Evolutionary conservation across 106 monocot genomes (phyloP), one percentile per base, ranked within the genome.

Genomic region (Dendrobium chrysotoxum): DNA sequence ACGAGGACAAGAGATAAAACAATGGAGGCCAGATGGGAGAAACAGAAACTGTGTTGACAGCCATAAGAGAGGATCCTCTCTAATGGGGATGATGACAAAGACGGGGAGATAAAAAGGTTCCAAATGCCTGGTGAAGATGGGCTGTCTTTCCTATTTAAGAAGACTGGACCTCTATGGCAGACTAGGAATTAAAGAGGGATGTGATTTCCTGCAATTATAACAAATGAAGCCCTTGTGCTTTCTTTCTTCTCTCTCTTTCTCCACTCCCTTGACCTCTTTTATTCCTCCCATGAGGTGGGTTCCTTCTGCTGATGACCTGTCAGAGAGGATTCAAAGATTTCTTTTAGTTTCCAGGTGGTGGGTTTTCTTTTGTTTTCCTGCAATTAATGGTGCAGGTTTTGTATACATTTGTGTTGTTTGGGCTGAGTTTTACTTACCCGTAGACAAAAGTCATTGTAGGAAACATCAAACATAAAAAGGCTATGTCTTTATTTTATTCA

Each of bases 381-480:
- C 25, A 82, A 82, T 85, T 65, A 85, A 78, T 85, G 85, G 45
- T 85, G 85, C 64, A 39, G 75, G 78, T 28, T 79, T 75, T 79
- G 81, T 71, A 68, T 77, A 15, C 20, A 40, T 42, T 50, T 68
- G 67, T 40, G 68, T 83, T 50, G 4, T 73, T 16, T 77, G 20
- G 10, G 26, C 81, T 81, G 28, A 30, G 7, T 39, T 26, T 61
- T 31, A 31, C 23, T 21, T 17, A 44, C 44, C 44, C 6, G 5
- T 44, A 15, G 50, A 50, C 50, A 50, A 50, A 50, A 50, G 0
- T 50, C 44, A 3, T 35, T 35, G 35, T 35, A 35, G 35, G 35
- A 35, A 35, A 35, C 35, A 35, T 35, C 35, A 3, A 35, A 35
- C 35, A 35, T 35, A 35, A 35, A 35, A 35, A 35, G 35, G 35